Conservation (phyloP, 495 filamentous ascomycete species). For the Penicillium taxi region DNA sequence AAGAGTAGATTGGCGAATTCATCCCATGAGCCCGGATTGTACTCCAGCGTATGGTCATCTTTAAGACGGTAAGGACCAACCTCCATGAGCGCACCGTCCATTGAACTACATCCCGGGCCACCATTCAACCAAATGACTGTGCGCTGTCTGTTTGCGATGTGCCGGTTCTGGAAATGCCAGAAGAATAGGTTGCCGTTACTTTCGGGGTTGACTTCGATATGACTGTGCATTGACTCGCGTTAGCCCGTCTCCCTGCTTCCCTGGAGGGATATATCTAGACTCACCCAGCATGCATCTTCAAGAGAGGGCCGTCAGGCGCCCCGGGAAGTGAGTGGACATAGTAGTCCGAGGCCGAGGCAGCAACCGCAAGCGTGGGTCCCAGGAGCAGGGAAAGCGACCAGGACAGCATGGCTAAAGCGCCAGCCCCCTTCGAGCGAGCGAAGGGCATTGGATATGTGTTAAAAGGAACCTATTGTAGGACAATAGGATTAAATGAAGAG, state of each 20-base stretch:
- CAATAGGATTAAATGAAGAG: conserved; percentile 21
- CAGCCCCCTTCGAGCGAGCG: conserved; percentile 9
- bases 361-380: conserved; percentile 22
- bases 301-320: conserved; percentile 65
- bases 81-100: conserved; percentile 97
- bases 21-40: conserved; percentile 91
- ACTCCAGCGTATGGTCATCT: conserved; percentile 61
- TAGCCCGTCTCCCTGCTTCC: background rate
- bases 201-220: conserved; percentile 78
- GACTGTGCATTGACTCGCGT: conserved; percentile 41
- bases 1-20: conserved; percentile 96
- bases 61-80: conserved; percentile 87
- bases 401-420: conserved; percentile 17
- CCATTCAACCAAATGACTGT: conserved; percentile 98
- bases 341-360: conserved; percentile 74
- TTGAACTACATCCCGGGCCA: conserved; percentile 90
- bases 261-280: conserved; percentile 14
- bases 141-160: conserved; percentile 85
- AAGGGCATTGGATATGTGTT: conserved; percentile 19
- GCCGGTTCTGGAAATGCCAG: conserved; percentile 93
- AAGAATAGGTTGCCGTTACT: conserved; percentile 93
- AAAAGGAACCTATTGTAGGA: background rate
- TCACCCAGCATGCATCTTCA: conserved; percentile 98
- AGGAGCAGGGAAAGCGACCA: conserved; percentile 23
- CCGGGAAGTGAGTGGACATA: conserved; percentile 80